Evolutionary conservation across 192 early-diverging fungal genomes (phyloP).

Genomic region (Umbelopsis ramanniana): DNA sequence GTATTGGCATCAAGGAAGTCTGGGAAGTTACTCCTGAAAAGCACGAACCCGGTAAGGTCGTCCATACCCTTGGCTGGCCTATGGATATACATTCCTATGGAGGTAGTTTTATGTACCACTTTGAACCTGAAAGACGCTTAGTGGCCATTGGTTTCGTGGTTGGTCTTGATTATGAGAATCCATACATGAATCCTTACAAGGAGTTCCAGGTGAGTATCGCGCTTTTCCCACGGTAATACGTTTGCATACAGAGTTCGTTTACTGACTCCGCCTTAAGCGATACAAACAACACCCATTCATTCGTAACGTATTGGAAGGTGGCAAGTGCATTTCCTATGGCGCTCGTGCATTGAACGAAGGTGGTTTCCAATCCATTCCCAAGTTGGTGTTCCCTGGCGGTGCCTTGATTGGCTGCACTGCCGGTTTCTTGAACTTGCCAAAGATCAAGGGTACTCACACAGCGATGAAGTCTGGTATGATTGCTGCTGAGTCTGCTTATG

Average conservation of each 20-base stretch:
- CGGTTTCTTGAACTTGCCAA: conserved; percentile 96
- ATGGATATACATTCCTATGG: conserved; percentile 90
- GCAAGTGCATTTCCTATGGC: conserved; percentile 89
- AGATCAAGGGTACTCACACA: conserved; percentile 99
- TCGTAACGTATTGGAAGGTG: conserved; percentile 82
- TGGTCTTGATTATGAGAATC: conserved; percentile 94
- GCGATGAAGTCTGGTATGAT: conserved; percentile 98
- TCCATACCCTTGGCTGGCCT: conserved; percentile 93
- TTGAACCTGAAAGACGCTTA: conserved; percentile 78
- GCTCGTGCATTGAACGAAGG: conserved; percentile 98
- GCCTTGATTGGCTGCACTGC: conserved; percentile 95
- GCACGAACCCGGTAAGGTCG: conserved; percentile 79
- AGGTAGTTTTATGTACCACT: conserved; percentile 95
- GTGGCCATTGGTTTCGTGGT: conserved; percentile 89
- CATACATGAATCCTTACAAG: conserved; percentile 93
- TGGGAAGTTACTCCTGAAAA: conserved; percentile 93
- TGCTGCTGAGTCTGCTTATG: conserved; percentile 90
- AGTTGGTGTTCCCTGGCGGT: conserved; percentile 92
- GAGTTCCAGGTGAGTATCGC: conserved; percentile 70
- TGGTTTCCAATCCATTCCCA: conserved; percentile 94
- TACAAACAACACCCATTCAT: conserved; percentile 95
- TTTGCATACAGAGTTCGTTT: neutral
- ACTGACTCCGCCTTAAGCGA: conserved; percentile 54
- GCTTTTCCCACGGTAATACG: neutral
- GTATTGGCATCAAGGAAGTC: conserved; percentile 95